A percentile compares a stretch with the other conserved stretches of the same genome.
Evolutionary conservation across 139 green algal genomes (phyloP).

Genomic region (Ettlia oleoabundans): DNA sequence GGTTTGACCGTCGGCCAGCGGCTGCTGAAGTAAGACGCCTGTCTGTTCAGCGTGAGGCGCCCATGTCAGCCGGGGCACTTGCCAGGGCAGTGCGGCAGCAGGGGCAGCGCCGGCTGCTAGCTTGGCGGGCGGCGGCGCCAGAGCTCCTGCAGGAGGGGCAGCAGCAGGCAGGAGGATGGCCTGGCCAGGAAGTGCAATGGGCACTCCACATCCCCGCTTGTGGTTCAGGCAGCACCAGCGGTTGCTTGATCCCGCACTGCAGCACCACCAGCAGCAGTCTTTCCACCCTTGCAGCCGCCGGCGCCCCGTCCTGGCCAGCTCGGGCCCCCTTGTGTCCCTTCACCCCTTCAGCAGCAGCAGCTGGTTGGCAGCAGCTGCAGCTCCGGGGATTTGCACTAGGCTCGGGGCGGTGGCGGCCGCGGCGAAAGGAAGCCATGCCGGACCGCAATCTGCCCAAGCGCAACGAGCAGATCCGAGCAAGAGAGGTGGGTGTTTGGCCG

Average conservation of each 20-base stretch:
- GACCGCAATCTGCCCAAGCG: background rate
- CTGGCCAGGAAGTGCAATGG: no score
- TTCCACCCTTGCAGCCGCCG: background rate
- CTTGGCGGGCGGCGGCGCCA: no score
- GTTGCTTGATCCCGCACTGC: no score
- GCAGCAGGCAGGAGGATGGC: background rate
- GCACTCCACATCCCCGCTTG: no score
- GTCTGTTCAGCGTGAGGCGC: no score
- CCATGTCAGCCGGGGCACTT: slow-evolving; percentile 1
- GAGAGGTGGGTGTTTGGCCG: background rate
- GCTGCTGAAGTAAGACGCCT: no score
- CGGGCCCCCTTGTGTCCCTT: no score
- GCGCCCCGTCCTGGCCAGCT: no score
- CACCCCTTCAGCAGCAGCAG: background rate
- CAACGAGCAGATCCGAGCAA: slow-evolving; percentile 38
- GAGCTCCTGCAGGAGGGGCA: background rate
- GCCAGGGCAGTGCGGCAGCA: slow-evolving; percentile 8
- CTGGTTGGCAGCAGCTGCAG: background rate
- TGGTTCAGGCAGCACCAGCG: no score
- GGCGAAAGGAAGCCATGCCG: background rate
- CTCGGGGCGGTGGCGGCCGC: background rate
- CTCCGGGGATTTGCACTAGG: background rate
- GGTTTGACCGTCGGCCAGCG: no score
- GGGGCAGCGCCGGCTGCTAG: background rate
- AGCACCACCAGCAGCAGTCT: background rate